These are phyloP conservation scores for Actinidia chinensis DNA, from an alignment of 179 eudicot species.

Conservation along the genomic window DNA sequence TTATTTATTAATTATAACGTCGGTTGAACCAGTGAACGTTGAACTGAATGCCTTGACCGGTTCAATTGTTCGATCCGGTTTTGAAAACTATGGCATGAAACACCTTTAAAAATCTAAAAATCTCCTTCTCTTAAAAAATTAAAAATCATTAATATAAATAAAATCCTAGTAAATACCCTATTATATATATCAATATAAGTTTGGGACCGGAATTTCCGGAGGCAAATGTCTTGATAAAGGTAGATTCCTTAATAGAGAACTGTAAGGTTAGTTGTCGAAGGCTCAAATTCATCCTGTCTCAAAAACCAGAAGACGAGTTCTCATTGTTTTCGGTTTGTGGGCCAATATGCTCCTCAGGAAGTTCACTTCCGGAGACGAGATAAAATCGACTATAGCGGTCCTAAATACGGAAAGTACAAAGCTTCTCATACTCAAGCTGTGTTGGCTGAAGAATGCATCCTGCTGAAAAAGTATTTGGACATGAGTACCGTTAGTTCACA, in stretches of 20 bases:
- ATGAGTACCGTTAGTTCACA: background rate
- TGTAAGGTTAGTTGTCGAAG: conserved; percentile 72
- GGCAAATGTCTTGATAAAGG: conserved; percentile 78
- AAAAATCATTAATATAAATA: too few relatives aligned
- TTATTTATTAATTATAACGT: too few relatives aligned
- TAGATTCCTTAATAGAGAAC: conserved; percentile 60
- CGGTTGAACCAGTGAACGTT: too few relatives aligned
- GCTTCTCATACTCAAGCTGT: conserved; percentile 72
- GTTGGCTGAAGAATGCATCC: conserved; percentile 70
- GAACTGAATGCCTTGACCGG: too few relatives aligned
- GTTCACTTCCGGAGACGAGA: conserved; percentile 85
- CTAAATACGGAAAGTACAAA: conserved; percentile 52
- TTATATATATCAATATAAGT: too few relatives aligned
- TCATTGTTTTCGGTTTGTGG: conserved; percentile 43
- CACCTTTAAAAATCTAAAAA: too few relatives aligned
- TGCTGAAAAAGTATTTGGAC: conserved; percentile 50
- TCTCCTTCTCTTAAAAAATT: too few relatives aligned
- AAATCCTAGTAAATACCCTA: too few relatives aligned
- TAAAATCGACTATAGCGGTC: conserved; percentile 47
- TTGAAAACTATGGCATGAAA: too few relatives aligned
- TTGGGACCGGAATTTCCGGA: conserved; percentile 93
- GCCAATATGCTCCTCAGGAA: conserved; percentile 63
- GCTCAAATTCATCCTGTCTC: conserved; percentile 46
- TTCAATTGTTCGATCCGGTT: too few relatives aligned
- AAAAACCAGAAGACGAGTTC: conserved; percentile 72